Conservation (phyloP, 805 yeast species). For the Spathaspora gorwiae region DNA sequence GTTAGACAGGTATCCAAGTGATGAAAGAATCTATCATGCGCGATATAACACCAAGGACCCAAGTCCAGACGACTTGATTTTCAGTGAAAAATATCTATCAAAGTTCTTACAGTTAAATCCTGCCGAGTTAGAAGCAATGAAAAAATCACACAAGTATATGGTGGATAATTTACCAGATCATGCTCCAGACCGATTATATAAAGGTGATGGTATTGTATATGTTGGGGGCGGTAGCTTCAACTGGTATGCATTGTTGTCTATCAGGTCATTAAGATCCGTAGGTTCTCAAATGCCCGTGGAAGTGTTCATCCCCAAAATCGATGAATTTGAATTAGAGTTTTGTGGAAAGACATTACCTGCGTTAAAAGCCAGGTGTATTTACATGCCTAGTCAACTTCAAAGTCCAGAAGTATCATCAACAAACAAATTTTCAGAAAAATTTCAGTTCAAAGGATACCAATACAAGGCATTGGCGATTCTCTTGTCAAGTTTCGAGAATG, state of each 20-base stretch:
- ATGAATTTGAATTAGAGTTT: conserved; percentile 67
- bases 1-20: conserved; percentile 41
- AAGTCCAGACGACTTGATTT: conserved; percentile 20
- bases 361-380: conserved; percentile 36
- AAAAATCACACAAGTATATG: conserved; percentile 43
- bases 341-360: conserved; percentile 36
- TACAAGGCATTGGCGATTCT: conserved; percentile 40
- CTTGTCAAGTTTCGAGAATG: conserved; percentile 57
- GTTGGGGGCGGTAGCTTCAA: conserved; percentile 81
- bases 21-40: conserved; percentile 50
- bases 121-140: conserved; percentile 42
- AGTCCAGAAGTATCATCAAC: conserved; percentile 2
- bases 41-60: conserved; percentile 35
- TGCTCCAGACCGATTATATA: conserved; percentile 32
- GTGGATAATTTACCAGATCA: conserved; percentile 40
- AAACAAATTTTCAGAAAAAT: conserved; percentile 20
- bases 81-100: conserved; percentile 51
- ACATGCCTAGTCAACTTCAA: conserved; percentile 27
- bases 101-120: conserved; percentile 44
- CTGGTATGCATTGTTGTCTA: conserved; percentile 63
- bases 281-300: conserved; percentile 77
- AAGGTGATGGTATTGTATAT: conserved; percentile 55
- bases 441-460: conserved; percentile 41
- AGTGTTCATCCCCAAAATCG: conserved; percentile 66
- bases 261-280: conserved; percentile 58